A percentile compares a stretch with the other conserved stretches of the same genome.
These are phyloP conservation scores for Starmera stellimalicola DNA, from an alignment of 1,139 yeast genomes.

Conservation along the genomic window DNA sequence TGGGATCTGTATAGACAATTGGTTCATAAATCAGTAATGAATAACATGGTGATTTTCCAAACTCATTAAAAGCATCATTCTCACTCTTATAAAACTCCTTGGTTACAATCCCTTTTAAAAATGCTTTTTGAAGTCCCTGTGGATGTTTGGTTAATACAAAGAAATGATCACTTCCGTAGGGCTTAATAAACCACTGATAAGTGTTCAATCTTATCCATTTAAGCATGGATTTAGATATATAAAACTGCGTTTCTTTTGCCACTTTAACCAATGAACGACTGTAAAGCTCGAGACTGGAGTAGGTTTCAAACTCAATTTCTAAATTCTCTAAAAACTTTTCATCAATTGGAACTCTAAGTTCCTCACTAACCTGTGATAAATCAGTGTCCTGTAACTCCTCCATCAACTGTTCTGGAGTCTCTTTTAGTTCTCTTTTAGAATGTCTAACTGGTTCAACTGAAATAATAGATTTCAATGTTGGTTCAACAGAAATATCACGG, in stretches of 20 bases:
- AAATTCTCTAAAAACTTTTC: neutral
- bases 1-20: too few species aligned
- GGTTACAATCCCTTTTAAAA: too few species aligned
- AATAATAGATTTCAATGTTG: slow-evolving; percentile 30
- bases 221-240: neutral
- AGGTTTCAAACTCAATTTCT: neutral
- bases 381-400: neutral
- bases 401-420: neutral
- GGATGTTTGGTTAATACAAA: neutral
- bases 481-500: slow-evolving; percentile 24
- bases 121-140: too few species aligned
- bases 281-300: neutral
- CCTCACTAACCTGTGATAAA: neutral
- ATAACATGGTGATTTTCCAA: too few species aligned
- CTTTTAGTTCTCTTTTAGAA: neutral
- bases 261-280: neutral
- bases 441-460: neutral
- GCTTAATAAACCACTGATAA: neutral
- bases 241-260: neutral
- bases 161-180: neutral
- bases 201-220: neutral
- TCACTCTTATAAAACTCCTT: too few species aligned
- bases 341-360: neutral
- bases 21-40: too few species aligned
- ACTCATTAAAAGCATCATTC: too few species aligned